Conservation (phyloP, 2,329 filamentous ascomycete genomes). For the Diaporthe sp. region DNA sequence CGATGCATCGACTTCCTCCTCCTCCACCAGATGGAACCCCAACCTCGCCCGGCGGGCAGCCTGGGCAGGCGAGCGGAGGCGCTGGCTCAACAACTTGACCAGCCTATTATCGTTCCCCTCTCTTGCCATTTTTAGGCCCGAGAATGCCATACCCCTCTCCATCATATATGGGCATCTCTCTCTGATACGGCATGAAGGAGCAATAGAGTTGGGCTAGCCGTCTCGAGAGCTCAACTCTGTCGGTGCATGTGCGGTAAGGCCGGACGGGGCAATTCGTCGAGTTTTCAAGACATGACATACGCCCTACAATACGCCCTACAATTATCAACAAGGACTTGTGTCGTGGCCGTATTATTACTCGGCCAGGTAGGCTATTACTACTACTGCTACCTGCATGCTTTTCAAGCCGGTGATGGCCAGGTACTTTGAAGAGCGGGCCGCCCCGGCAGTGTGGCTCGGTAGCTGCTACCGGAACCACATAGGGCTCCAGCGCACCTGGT, state of each 20-base stretch:
- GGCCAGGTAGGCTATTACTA: neutral
- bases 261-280: neutral
- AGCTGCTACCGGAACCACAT: constrained; percentile 36
- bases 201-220: constrained; percentile 25
- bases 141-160: neutral
- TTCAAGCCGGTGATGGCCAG: constrained; percentile 12
- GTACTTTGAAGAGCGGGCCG: constrained; percentile 35
- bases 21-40: constrained; percentile 1
- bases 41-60: neutral
- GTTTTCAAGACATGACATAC: neutral
- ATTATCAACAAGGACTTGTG: neutral
- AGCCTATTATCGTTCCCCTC: neutral
- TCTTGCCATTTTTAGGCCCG: neutral
- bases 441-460: constrained; percentile 38
- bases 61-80: neutral
- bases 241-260: neutral
- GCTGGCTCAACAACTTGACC: neutral
- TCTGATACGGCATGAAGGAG: neutral
- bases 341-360: neutral
- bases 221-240: constrained; percentile 17
- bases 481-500: constrained; percentile 8
- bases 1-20: neutral
- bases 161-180: neutral
- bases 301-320: neutral
- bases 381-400: neutral